A percentile compares a stretch with the other conserved stretches of the same genome.
These are phyloP conservation scores for Gossypium thurberi DNA, from an alignment of 345 rosid species.

Conservation along the genomic window DNA sequence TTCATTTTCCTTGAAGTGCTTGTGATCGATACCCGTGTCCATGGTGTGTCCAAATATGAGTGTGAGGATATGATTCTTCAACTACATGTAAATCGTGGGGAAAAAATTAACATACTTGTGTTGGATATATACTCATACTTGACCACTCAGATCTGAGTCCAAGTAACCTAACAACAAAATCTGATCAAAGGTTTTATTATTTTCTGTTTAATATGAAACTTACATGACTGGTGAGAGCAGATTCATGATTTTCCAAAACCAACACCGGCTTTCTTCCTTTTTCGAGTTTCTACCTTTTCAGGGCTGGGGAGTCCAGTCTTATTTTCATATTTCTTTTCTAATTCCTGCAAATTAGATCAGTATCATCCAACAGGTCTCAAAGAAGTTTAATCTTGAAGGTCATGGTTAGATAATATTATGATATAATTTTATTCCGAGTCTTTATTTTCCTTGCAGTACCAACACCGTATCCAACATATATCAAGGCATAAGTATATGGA, in stretches of 20 bases:
- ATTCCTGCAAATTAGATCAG: conserved; percentile 39
- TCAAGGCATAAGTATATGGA: not conserved
- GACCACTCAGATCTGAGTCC: not conserved
- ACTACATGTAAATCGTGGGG: not conserved
- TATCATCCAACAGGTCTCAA: not conserved
- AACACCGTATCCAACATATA: not conserved
- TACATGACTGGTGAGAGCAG: conserved; percentile 19
- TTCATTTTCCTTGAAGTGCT: not conserved
- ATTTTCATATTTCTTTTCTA: conserved; percentile 77
- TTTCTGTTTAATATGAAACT: not conserved
- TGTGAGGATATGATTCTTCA: not conserved
- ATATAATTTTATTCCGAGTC: not conserved
- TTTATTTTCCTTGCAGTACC: not conserved
- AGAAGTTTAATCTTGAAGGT: not conserved
- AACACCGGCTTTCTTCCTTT: conserved; percentile 48
- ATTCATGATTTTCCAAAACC: conserved; percentile 78
- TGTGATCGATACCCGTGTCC: not conserved
- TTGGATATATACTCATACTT: not conserved
- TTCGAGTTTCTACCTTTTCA: conserved; percentile 55
- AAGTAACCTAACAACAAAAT: not conserved
- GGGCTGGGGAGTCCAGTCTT: conserved; percentile 74
- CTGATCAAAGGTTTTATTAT: not conserved
- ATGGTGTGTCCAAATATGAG: not conserved
- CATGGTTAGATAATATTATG: not conserved
- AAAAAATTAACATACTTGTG: not conserved